Evolutionary conservation across 169 alveolate species (phyloP), one percentile per base, ranked within the genome.

Genomic region (Plasmodium reichenowi): DNA sequence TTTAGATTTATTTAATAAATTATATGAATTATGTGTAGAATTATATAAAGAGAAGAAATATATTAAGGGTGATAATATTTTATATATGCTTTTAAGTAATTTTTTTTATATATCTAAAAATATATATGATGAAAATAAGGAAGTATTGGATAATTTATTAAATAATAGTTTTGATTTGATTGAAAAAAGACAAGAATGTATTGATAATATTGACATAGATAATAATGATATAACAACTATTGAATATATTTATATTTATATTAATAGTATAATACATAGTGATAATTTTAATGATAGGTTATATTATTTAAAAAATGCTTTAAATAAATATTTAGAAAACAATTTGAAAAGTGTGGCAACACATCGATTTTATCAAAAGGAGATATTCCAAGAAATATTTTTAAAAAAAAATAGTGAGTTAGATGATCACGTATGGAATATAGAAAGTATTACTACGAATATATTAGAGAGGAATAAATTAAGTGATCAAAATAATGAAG

Each of bases 301-400:
- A 58, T 83, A 54, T 83, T 68, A 83, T 70, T 68, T 83, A 62
- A 83, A 83, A 56, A 58, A 29, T 68, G 91, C 91, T 0, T 54
- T 83, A 43, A 26, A 83, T 29, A 54, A 50, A 68, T 83, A 83
- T 68, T 20, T 83, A 62, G 54, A 83, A 45, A 83, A 83, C 59
- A 83, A 83, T 83, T 83, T 83, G 58, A 68, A 70, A 68, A 83
- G 91, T 50, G 91, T 83, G 15, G 91, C 91, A 6, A 83, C 91
- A 32, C 91, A 83, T 83, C 54, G 91, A 48, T 83, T 83, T 48
- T 83, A 83, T 45, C 91, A 83, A 72, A 83, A 83, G 54, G 73
- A 83, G 22, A 83, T 83, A 68, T 83, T 83, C 70, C 91, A 83
- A 83, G 43, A 83, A 24, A 43, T 83, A 83, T 83, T 83, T 83